A percentile compares a stretch with the other conserved stretches of the same genome.
phyloP scores from a whole-genome alignment of 2,329 filamentous ascomycete species.

The Sphaerulina populicola region DNA sequence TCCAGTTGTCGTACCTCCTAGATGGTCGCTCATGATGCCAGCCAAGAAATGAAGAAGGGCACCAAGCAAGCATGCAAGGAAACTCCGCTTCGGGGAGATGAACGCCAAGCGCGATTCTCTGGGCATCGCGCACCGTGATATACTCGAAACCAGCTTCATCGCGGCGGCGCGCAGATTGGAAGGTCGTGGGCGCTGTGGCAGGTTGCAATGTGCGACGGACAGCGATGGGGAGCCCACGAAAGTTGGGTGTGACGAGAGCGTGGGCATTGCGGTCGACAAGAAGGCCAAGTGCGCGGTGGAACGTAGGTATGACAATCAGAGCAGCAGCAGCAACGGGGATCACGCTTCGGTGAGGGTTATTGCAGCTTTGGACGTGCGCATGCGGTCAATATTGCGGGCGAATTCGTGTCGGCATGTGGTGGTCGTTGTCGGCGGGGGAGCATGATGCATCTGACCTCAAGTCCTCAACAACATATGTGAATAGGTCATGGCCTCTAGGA shows the following conservation, averaged over 20 bases:
- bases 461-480: no score
- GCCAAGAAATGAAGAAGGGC: conserved; percentile 1
- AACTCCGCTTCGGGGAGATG: conserved; percentile 5
- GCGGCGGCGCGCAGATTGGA: conserved; percentile 4
- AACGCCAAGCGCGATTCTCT: conserved; percentile 11
- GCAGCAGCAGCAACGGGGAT: conserved; percentile 6
- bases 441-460: background rate
- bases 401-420: conserved; percentile 1
- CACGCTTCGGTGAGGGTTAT: conserved; percentile 5
- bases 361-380: background rate
- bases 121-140: conserved; percentile 3
- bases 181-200: background rate
- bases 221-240: conserved; percentile 8
- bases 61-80: conserved; percentile 6
- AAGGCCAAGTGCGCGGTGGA: conserved; percentile 17
- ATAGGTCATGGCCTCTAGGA: background rate
- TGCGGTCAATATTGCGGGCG: conserved; percentile 6
- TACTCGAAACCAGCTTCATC: conserved; percentile 4
- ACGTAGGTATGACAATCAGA: conserved; percentile 12
- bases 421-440: background rate
- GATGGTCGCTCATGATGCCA: background rate
- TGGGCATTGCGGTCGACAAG: conserved; percentile 12
- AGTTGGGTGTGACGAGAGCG: conserved; percentile 12
- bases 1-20: background rate
- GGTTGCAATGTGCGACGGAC: background rate